Evolutionary conservation across 2,329 filamentous ascomycete genomes (phyloP), one percentile per base, ranked within the genome.

Genomic region (Neurospora crassa): DNA sequence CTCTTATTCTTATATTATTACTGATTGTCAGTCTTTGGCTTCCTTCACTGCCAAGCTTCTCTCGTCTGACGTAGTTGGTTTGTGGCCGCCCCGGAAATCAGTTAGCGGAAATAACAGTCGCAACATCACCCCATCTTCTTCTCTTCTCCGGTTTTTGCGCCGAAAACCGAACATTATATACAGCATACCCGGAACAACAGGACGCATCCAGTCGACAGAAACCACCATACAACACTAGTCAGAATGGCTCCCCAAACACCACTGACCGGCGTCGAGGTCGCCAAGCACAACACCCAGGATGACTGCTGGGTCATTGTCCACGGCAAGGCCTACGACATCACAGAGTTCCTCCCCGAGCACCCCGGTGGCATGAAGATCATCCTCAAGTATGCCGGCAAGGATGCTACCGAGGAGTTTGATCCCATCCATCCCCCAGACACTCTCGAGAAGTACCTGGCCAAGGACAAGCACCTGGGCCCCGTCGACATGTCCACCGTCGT

Each of bases 271-370:
- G 81, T 79, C 69, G 85, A 88, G 70, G 83, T 88, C 71, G 85
- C 85, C 29, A 83, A 93, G 83, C 95, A 98, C 84, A 91, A 91
- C 82, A 91, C 85, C 77, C 87, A 88, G 77, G 89, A 97, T 76
- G 95, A 92, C 69, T 97, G 94, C 83, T 97, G 94, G 94, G 92
- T 97, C 67, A 92, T 97, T 78, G 88, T 96, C 72, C 92, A 96
- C 85, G 88, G 92, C 73, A 92, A 92, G 82, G 92, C 90, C 71
- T 96, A 96, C 83, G 93, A 97, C 85, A 92, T 96, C 72, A 96
- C 93, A 4, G 92, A 94, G 63, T 96, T 96, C 80, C 82, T 96
- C n/a, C 91, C 92, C 70, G 93, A 97, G 80, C 94, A 97, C 78
- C 94, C 94, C 34, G 94, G 94, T 73, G 94, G 93, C 45, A 87